Evolutionary conservation across 768 basidiomycete species (phyloP), one percentile per base, ranked within the genome.

Genomic region (Gelatoporia subvermispora): DNA sequence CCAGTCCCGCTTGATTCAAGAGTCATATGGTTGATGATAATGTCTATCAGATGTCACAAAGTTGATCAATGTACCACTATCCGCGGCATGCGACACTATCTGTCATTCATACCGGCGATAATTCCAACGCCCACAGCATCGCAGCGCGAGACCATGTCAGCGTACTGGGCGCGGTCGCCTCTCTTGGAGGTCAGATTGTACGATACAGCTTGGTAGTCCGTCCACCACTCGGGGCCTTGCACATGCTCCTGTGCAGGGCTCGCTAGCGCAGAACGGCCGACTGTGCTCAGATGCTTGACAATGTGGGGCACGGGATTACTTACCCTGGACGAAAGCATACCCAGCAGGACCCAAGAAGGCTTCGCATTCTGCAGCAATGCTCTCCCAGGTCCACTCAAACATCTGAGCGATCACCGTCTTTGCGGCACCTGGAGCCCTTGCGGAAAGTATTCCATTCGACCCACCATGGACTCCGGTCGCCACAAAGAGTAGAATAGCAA

Each of bases 141-240:
- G 51, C 73, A 74, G 9, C 70, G 59, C 4, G 45, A 43, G 41
- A 73, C 60, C 72, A 74, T 74, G 41, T 61, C 63, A 10, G 62
- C 52, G 49, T 64, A 84, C 50, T 84, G 79, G 3, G 61, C 49
- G 13, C 80, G 72, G 53, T 78, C 70, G 4, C 84, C 85, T 1
- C 81, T 79, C 61, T 85, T 86, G 0, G 82, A 84, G 1, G 73
- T 81, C 41, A 85, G 60, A 8, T 46, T 82, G 59, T 85, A 84
- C 1, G 82, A 84, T 0, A 84, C 82, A 3, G 79, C 77, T 51
- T 77, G 84, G 56, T 87, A 85, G 59, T 85, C 84, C 0, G 84
- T 85, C 84, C 84, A 86, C 84, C 84, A 86, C 56, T 84, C 73
- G 2, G 66, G 9, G 3, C 83, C 84, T 11, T 65, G 55, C 37